These are phyloP conservation scores for Kuraishia hungarica DNA, from an alignment of 805 yeast genomes.

Conservation along the genomic window DNA sequence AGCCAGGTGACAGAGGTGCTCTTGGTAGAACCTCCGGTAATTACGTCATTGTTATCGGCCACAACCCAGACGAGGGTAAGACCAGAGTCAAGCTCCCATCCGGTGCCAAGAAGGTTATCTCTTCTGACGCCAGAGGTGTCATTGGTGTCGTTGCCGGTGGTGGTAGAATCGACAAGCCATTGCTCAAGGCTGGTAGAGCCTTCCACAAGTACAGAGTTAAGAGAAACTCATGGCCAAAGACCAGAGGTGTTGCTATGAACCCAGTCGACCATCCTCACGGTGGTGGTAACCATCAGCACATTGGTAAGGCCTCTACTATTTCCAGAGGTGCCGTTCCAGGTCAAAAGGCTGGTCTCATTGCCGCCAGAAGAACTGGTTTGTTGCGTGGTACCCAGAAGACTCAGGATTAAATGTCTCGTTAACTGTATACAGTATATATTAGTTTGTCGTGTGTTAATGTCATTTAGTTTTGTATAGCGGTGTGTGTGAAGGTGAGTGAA, in stretches of 20 bases:
- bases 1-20: constrained; percentile 74
- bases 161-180: constrained; percentile 99
- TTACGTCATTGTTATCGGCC: constrained; percentile 98
- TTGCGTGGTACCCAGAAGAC: constrained; percentile 96
- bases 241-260: constrained; percentile 99
- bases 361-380: constrained; percentile 99
- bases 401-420: constrained; percentile 12
- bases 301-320: constrained; percentile 99
- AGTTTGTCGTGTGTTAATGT: not conserved
- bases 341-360: constrained; percentile 99
- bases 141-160: constrained; percentile 99
- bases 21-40: constrained; percentile 99
- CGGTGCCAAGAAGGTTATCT: constrained; percentile 95
- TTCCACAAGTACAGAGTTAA: constrained; percentile 99
- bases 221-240: constrained; percentile 99
- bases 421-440: constrained; percentile 1
- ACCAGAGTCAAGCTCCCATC: constrained; percentile 99
- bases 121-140: constrained; percentile 98
- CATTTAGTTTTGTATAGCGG: not conserved
- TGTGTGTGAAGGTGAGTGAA: not conserved
- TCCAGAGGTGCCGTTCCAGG: constrained; percentile 99
- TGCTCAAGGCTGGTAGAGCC: constrained; percentile 99
- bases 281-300: constrained; percentile 99
- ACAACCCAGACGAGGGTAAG: constrained; percentile 98
- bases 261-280: constrained; percentile 99